These are phyloP conservation scores for Datisca glomerata DNA, from an alignment of 306 rosid genomes.

Conservation along the genomic window DNA sequence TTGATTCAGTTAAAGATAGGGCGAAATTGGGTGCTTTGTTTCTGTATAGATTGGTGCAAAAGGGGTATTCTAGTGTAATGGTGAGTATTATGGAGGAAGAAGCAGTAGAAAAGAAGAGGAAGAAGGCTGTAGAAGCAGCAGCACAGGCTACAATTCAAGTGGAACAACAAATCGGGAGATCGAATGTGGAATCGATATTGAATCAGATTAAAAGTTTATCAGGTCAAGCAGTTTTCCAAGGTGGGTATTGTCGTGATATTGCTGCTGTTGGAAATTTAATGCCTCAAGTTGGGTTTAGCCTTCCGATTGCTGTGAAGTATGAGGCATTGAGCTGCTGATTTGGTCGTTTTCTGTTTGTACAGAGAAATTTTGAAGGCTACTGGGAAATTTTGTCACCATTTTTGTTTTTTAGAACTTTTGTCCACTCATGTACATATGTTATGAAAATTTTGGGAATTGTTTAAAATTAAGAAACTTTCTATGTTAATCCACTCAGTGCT, in stretches of 20 bases:
- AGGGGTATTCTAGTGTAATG: slow-evolving; percentile 65
- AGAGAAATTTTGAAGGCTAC: slow-evolving; percentile 26
- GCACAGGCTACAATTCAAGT: slow-evolving; percentile 22
- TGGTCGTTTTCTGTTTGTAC: slow-evolving; percentile 27
- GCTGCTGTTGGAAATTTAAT: slow-evolving; percentile 74
- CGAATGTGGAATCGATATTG: not conserved
- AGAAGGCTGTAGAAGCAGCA: slow-evolving; percentile 37
- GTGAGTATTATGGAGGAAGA: slow-evolving; percentile 59
- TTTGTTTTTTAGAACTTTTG: slow-evolving; percentile 2
- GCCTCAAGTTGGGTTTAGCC: slow-evolving; percentile 64
- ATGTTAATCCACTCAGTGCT: not conserved
- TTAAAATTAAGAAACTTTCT: no score
- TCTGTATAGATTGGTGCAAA: slow-evolving; percentile 72
- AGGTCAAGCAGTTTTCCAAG: slow-evolving; percentile 36
- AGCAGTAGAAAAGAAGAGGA: slow-evolving; percentile 60
- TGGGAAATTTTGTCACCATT: slow-evolving; percentile 67
- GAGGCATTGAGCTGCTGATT: slow-evolving; percentile 80
- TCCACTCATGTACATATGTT: slow-evolving; percentile 44
- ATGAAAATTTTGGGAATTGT: no score
- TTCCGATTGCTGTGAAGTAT: slow-evolving; percentile 71
- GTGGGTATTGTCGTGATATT: slow-evolving; percentile 83
- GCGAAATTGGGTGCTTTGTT: slow-evolving; percentile 67
- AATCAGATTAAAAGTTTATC: not conserved
- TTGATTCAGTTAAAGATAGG: slow-evolving; percentile 61
- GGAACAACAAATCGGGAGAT: slow-evolving; percentile 22